Evolutionary conservation across 75 land plant genomes (phyloP), one percentile per base, ranked within the genome.

Genomic region (Sequoiadendron giganteum): DNA sequence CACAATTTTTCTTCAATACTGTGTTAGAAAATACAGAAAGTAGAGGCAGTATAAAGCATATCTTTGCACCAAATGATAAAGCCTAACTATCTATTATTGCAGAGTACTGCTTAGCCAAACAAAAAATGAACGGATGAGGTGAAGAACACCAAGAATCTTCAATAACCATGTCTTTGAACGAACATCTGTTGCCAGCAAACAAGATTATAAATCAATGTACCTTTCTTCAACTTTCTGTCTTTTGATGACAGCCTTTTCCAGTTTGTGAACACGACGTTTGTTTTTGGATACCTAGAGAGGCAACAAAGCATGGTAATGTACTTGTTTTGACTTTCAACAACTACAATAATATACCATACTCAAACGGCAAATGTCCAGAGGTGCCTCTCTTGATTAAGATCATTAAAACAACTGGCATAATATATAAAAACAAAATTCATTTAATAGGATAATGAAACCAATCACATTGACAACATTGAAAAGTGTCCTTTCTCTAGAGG

Each of bases 151-250:
- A 10, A 3, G 10, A 10, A 25, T 81, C 28, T 43, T 45, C 45
- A n/a, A 43, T 28, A 81, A 45, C 25, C 8, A 25, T 45, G 7
- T 45, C 45, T 5, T 25, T 45, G 14, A 81, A 43, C 2, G 81
- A 78, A 18, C 39, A 78, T 5, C 2, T 10, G 14, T 25, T 28
- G 49, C 48, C 45, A 30, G 21, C 8, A 85, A 85, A 85, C 34
- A 7, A 54, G 28, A 54, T 52, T 34, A n/a, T 32, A 49, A 48
- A 54, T 13, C 19, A 36, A 8, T 52, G 40, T 34, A 96, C 98
- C 93, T 94, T 75, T 95, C 98, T 90, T 96, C 95, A 82, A 54
- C 73, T 77, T 90, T 92, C 77, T 76, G 92, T 45, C 70, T 82
- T 30, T 85, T 87, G 34, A 88, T 38, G 25, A 93, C 91, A 80